Evolutionary conservation across 805 yeast species (phyloP).

Genomic region (Metschnikowia arizonensis): DNA sequence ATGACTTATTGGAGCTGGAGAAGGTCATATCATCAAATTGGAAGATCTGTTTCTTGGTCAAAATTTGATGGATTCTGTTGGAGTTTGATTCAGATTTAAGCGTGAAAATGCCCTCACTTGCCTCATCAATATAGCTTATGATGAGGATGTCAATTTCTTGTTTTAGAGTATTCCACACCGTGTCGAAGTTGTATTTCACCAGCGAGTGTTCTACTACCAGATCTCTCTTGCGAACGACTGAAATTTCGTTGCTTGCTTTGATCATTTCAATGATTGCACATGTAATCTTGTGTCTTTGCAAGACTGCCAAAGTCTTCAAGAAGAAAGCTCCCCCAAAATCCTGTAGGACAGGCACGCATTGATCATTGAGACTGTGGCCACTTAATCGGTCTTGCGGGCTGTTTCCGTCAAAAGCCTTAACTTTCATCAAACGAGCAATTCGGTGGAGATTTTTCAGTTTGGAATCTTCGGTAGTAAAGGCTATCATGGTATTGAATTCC

Average conservation of each 20-base stretch:
- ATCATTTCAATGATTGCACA: conserved; percentile 47
- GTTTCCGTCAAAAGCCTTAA: conserved; percentile 27
- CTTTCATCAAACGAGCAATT: conserved; percentile 27
- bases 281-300: conserved; percentile 68
- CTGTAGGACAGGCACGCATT: conserved; percentile 52
- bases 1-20: conserved; percentile 12
- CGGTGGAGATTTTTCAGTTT: conserved; percentile 48
- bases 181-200: conserved; percentile 19
- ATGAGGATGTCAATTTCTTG: conserved; percentile 33
- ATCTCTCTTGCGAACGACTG: conserved; percentile 11
- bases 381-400: conserved; percentile 22
- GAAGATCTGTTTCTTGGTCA: conserved; percentile 26
- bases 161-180: conserved; percentile 29
- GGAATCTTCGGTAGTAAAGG: conserved; percentile 60
- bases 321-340: conserved; percentile 73
- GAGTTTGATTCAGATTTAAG: conserved; percentile 7
- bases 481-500: conserved; percentile 63
- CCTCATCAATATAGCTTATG: conserved; percentile 31
- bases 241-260: conserved; percentile 20
- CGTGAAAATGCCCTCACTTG: conserved; percentile 4
- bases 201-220: conserved; percentile 6
- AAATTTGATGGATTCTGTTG: conserved; percentile 22
- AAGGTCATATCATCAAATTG: conserved; percentile 30
- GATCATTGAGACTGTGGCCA: conserved; percentile 40
- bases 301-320: conserved; percentile 53